Conservation (phyloP, 805 yeast genomes). For the Sugiyamaella lignohabitans region DNA sequence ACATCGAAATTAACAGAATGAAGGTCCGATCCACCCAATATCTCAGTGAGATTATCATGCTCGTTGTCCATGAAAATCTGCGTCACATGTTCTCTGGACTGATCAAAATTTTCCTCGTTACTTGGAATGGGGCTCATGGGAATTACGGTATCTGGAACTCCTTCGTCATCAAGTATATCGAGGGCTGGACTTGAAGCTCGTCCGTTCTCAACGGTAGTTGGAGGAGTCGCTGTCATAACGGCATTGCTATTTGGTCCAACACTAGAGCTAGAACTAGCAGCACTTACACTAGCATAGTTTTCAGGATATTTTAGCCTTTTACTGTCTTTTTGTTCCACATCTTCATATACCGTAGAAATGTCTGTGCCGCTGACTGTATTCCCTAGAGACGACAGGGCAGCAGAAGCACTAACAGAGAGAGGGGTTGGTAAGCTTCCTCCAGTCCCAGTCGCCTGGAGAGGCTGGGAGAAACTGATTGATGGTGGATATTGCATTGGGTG, state of each 20-base stretch:
- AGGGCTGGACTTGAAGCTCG: no score
- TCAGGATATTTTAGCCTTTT: background rate
- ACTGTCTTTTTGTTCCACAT: background rate
- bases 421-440: constrained; percentile 13
- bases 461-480: constrained; percentile 15
- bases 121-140: constrained; percentile 42
- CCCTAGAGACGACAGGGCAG: constrained; percentile 19
- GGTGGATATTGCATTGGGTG: constrained; percentile 5
- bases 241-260: background rate
- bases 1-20: constrained; percentile 59
- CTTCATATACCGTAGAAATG: background rate
- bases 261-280: background rate
- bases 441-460: constrained; percentile 16
- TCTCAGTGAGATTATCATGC: constrained; percentile 27
- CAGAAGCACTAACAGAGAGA: constrained; percentile 19
- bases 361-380: background rate
- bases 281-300: background rate
- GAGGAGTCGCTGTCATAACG: background rate
- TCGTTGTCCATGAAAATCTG: constrained; percentile 45
- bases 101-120: constrained; percentile 27
- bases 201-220: background rate
- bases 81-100: constrained; percentile 41
- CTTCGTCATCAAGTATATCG: constrained; percentile 19
- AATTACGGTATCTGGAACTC: constrained; percentile 13
- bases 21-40: constrained; percentile 29